phyloP scores from a whole-genome alignment of 371 early-diverging fungal genomes.

The Rhizopus stolonifer region DNA sequence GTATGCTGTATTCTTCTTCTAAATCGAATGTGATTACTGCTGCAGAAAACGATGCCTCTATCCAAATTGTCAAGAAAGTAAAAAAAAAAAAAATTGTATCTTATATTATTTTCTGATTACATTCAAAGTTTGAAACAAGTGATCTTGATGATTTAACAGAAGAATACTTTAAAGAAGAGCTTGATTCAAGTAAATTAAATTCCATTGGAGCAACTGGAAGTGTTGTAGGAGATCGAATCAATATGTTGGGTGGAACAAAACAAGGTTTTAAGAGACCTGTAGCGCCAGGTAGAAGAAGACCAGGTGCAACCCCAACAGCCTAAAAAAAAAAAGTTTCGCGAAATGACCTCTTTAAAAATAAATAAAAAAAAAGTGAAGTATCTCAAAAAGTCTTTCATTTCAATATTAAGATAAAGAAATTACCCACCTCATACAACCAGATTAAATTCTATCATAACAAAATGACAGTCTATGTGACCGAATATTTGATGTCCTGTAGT shows the following conservation, averaged over 20 bases:
- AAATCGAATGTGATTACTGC: slow-evolving; percentile 59
- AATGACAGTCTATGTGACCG: too few species aligned
- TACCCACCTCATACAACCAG: too few species aligned
- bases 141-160: slow-evolving; percentile 63
- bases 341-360: too few species aligned
- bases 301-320: slow-evolving; percentile 13
- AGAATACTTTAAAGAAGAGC: slow-evolving; percentile 57
- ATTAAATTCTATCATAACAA: too few species aligned
- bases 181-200: slow-evolving; percentile 25
- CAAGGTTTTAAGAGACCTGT: slow-evolving; percentile 48
- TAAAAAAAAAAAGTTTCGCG: background rate
- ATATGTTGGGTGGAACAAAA: slow-evolving; percentile 41
- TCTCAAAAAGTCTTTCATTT: too few species aligned
- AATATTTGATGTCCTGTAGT: too few species aligned
- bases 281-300: slow-evolving; percentile 54
- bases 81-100: too few species aligned
- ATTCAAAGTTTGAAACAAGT: slow-evolving; percentile 67
- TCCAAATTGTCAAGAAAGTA: slow-evolving; percentile 68
- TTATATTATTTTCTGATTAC: background rate
- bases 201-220: slow-evolving; percentile 12
- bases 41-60: slow-evolving; percentile 52
- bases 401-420: too few species aligned
- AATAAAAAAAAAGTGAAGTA: too few species aligned
- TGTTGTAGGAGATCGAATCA: slow-evolving; percentile 40
- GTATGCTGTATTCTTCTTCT: slow-evolving; percentile 86